A percentile compares a stretch with the other conserved stretches of the same genome.
phyloP scores from a whole-genome alignment of 78 protist species.

The Dictyostelium capitatum region DNA sequence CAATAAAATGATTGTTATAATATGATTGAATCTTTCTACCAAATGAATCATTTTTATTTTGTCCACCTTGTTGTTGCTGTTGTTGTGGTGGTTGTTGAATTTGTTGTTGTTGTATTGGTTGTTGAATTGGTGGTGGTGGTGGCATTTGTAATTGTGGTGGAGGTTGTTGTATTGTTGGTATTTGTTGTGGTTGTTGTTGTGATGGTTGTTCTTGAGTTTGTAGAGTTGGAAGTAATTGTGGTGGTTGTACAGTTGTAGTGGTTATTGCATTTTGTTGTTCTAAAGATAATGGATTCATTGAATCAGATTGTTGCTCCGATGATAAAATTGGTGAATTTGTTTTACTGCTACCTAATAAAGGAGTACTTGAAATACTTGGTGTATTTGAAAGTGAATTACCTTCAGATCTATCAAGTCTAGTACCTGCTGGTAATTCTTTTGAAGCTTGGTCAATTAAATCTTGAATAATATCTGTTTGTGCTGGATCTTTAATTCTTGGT shows the following conservation, averaged over 20 bases:
- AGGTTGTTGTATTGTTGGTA: background rate
- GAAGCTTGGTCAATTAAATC: constrained; percentile 29
- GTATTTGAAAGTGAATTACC: constrained; percentile 22
- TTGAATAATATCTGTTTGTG: constrained; percentile 25
- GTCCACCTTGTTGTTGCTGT: background rate
- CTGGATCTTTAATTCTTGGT: constrained; percentile 54
- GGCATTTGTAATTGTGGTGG: background rate
- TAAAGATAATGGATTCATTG: background rate
- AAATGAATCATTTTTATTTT: background rate
- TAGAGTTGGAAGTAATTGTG: background rate
- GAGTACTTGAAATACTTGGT: constrained; percentile 32
- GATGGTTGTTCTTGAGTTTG: background rate
- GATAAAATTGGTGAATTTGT: constrained; percentile 4
- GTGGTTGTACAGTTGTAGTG: background rate
- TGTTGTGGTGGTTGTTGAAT: background rate
- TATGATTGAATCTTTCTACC: constrained; percentile 38
- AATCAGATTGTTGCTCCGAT: background rate
- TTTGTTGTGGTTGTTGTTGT: background rate
- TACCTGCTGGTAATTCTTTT: background rate
- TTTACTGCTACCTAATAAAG: background rate
- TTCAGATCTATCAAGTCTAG: background rate
- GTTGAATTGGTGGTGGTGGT: background rate
- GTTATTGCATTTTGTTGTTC: background rate
- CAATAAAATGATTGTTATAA: constrained; percentile 17
- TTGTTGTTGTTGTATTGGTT: background rate